These are phyloP conservation scores for Leptoxyphium fumago DNA, from an alignment of 2,329 filamentous ascomycete species.

Conservation along the genomic window DNA sequence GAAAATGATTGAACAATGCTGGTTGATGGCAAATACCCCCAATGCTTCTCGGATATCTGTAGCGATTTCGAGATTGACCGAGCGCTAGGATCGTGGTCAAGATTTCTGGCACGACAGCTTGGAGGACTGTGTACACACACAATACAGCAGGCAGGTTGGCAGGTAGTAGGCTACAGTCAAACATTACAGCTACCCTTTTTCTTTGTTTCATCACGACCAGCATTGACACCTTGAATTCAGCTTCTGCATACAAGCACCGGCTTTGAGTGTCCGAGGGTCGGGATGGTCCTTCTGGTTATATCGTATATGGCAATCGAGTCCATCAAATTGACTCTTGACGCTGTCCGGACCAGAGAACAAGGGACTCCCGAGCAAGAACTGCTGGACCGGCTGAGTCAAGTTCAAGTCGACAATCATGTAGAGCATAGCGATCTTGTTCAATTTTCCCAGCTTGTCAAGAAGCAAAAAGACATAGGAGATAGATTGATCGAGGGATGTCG, in stretches of 20 bases:
- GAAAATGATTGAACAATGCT: neutral
- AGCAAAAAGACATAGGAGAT: constrained; percentile 4
- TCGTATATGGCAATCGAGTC: neutral
- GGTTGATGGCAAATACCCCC: neutral
- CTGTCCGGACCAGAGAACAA: neutral
- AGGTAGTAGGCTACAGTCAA: too few species aligned
- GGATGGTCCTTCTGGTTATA: neutral
- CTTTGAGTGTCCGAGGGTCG: neutral
- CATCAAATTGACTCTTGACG: neutral
- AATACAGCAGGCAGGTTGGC: too few species aligned
- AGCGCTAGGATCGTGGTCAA: neutral
- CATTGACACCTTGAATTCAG: too few species aligned
- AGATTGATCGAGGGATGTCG: constrained; percentile 22
- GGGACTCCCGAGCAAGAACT: too few species aligned
- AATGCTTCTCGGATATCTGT: neutral
- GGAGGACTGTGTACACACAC: too few species aligned
- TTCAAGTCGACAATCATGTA: constrained; percentile 49
- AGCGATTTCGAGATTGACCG: neutral
- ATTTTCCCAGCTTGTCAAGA: constrained; percentile 41
- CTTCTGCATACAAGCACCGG: too few species aligned
- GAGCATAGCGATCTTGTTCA: constrained; percentile 55
- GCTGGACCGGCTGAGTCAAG: too few species aligned
- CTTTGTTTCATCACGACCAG: too few species aligned
- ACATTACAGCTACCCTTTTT: too few species aligned
- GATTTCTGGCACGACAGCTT: neutral